Conservation (phyloP, 2,329 filamentous ascomycete genomes). For the Ceratocystis eucalypticola region DNA sequence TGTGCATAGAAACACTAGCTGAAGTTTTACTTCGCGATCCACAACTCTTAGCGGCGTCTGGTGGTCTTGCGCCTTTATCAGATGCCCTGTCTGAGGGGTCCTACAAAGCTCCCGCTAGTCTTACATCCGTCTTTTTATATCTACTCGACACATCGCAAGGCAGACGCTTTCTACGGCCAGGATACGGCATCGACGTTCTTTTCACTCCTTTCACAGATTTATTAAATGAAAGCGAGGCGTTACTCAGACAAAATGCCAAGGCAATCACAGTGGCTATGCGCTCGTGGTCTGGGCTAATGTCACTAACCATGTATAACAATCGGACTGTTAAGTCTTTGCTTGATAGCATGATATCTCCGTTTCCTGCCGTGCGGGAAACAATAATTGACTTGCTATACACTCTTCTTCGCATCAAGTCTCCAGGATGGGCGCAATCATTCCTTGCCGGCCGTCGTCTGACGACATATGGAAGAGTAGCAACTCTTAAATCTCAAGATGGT, state of each 20-base stretch:
- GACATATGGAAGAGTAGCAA: conserved; percentile 89
- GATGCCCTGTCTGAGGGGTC: conserved; percentile 81
- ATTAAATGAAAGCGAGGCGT: conserved; percentile 41
- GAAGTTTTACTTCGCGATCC: conserved; percentile 85
- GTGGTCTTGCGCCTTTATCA: conserved; percentile 75
- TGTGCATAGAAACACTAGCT: conserved; percentile 82
- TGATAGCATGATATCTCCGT: conserved; percentile 47
- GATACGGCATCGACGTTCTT: conserved; percentile 75
- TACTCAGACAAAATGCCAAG: conserved; percentile 74
- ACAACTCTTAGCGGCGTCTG: conserved; percentile 63
- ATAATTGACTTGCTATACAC: conserved; percentile 78
- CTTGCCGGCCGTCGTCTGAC: conserved; percentile 83
- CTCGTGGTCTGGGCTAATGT: conserved; percentile 86
- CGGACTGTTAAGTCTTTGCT: conserved; percentile 69
- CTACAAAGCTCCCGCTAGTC: conserved; percentile 82
- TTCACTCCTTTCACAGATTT: conserved; percentile 92
- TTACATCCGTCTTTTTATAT: conserved; percentile 78
- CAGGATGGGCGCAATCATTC: conserved; percentile 91
- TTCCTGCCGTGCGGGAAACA: conserved; percentile 50
- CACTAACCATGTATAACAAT: conserved; percentile 77
- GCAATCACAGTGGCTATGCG: conserved; percentile 86
- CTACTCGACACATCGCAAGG: conserved; percentile 72
- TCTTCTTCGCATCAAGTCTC: conserved; percentile 73
- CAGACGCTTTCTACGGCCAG: conserved; percentile 70
- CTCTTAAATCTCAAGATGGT: conserved; percentile 50